Base-by-base conservation (phyloP, 2,329 filamentous ascomycete genomes). In the Cladosporium sp. region DNA sequence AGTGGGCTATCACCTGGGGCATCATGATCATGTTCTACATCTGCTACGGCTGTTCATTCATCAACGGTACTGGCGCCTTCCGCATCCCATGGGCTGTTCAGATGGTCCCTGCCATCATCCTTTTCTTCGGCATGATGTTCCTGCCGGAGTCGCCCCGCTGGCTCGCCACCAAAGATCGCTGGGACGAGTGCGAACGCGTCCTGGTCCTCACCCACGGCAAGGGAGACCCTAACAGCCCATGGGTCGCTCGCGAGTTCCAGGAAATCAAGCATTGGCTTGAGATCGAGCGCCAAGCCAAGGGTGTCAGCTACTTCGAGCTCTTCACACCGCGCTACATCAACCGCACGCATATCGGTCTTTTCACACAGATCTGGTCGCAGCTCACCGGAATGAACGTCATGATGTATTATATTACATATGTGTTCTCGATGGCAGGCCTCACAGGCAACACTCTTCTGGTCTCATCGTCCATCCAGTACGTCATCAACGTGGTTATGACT, bases 401-500 rank as follows among this genome's bases (percentile, higher is more conserved):
- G 45, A 48, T 48, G 45, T 55, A 58, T 45, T 58, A 60, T 54
- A 59, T 74, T 24, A 71, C 68, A 4, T 87, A 86, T 56, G 79
- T 88, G 52, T 88, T 88, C 65, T 75, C 75, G 9, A 89, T 89
- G 85, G 84, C 85, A 13, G 84, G 84, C 8, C 72, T 85, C 20
- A 54, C 48, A 4, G 58, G 54, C 3, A 73, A 80, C 58, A 76
- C 75, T 47, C 78, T 82, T 32, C 75, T 89, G 7, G 68, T 87
- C 39, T 78, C 85, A 7, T 85, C 82, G 15, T 82, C 80, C 8
- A 88, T 88, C 55, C 82, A 88, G 62, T 88, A 87, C 64, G 76
- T 90, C 59, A 88, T 92, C 73, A 91, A 91, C 66, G 87, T 92
- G 1, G 54, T 84, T 47, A 88, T 89, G 83, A 92, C 88, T 0